Percentiles rank a stretch among this genome's conserved stretches.
These are phyloP conservation scores for Wickerhamiella kurtzmanii DNA, from an alignment of 805 yeast genomes.

Conservation along the genomic window DNA sequence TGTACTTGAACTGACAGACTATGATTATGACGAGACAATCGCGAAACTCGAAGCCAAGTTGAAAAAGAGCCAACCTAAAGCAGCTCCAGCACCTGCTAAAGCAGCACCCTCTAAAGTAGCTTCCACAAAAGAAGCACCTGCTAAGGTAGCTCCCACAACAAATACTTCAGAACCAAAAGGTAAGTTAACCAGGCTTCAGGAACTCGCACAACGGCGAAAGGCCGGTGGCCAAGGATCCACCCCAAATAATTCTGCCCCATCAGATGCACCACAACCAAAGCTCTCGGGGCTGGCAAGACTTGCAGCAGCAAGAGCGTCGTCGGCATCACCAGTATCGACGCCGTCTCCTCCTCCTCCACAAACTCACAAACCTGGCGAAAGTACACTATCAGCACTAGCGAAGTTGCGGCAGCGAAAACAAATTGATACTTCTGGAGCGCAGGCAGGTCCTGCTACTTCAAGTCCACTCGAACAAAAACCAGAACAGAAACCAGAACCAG, in stretches of 20 bases:
- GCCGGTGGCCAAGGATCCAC: neutral
- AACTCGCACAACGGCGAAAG: constrained; percentile 4
- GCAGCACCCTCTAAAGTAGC: constrained; percentile 5
- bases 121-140: neutral
- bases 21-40: constrained; percentile 20
- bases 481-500: neutral
- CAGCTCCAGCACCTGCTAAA: constrained; percentile 6
- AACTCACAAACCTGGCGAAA: no score
- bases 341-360: no score
- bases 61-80: constrained; percentile 5
- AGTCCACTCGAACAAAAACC: no score
- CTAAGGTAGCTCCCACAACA: neutral
- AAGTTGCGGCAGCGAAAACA: no score
- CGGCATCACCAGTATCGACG: neutral
- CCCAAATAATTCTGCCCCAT: no score
- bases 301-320: neutral
- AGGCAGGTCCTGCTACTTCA: no score
- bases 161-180: constrained; percentile 10
- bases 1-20: constrained; percentile 18
- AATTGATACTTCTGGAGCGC: no score
- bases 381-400: no score
- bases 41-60: constrained; percentile 12
- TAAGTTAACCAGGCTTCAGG: constrained; percentile 13
- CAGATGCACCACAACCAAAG: neutral
- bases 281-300: neutral